Base-by-base conservation (phyloP, 1,139 yeast genomes). In the Lodderomyces oxycetoniae region DNA sequence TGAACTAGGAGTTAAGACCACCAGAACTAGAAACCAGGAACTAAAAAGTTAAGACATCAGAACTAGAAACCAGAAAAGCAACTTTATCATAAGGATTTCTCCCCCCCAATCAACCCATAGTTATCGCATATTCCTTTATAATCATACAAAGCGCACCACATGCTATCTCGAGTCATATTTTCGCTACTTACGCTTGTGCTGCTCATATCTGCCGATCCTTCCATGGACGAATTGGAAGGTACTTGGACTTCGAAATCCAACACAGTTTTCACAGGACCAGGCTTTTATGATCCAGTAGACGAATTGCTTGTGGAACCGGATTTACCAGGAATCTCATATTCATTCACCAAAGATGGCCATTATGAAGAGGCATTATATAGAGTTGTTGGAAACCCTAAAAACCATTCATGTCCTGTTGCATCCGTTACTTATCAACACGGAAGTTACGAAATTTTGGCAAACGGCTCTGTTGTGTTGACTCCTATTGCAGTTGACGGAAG, bases 181-280 rank as follows among this genome's bases (percentile, higher is more conserved):
- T 8, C 26, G 17, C 29, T 27, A 17, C 16, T 29, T 26, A 19
- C 34, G 12, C n/a, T 28, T 21, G 26, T 27, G 7, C 17, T 30
- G 15, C 17, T 43, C 13, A 23, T 35, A 7, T 22, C 35, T 7
- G 51, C 50, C 14, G 57, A 50, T 12, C 61, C 63, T 11, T 53
- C 46, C 33, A 62, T 53, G 62, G 46, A 42, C 11, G 74, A 68
- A 37, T 57, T 80, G 34, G 79, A 63, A 31, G 98, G 98, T n/a
- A 91, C 98, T 0, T 91, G 98, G 98, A 60, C 89, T 1, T 82
- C 96, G 12, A 91, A 91, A 57, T 81, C 96, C 14, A 86, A 85
- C 56, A 79, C 95, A 5, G 98, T 93, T 7, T 82, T 91, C 63
- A 91, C 98, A 0, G 98, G 98, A 0, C 95, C 98, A 0, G 96